Evolutionary conservation across 1,284 basidiomycete species (phyloP).

Genomic region (Tylopilus orsonianus): DNA sequence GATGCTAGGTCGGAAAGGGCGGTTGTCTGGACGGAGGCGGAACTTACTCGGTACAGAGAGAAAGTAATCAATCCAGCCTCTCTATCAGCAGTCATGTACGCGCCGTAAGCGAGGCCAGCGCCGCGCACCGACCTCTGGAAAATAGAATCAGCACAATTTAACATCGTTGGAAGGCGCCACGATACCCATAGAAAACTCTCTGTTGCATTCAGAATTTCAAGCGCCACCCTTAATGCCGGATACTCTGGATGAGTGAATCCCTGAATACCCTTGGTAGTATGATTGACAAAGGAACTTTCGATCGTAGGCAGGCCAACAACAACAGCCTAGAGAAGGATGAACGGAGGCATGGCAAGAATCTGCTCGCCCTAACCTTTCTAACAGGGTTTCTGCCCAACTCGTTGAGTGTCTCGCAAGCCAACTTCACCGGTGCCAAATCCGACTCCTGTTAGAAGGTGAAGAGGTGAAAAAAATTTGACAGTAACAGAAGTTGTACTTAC

Average conservation of each 20-base stretch:
- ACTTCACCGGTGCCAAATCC: slow-evolving; percentile 65
- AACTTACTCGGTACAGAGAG: slow-evolving; percentile 75
- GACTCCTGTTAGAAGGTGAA: slow-evolving; percentile 42
- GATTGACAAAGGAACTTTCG: slow-evolving; percentile 87
- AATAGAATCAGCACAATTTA: slow-evolving; percentile 15
- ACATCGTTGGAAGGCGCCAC: slow-evolving; percentile 1
- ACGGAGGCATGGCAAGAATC: not conserved
- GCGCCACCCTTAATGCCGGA: slow-evolving; percentile 81
- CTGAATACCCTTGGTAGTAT: slow-evolving; percentile 77
- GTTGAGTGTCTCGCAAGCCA: slow-evolving; percentile 72
- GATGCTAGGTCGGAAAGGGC: slow-evolving; percentile 6
- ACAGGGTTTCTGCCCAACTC: slow-evolving; percentile 72
- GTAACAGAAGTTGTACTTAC: slow-evolving; percentile 27
- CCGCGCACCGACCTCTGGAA: slow-evolving; percentile 81
- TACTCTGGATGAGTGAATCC: slow-evolving; percentile 85
- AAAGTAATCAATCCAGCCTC: slow-evolving; percentile 86
- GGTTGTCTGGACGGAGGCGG: not conserved
- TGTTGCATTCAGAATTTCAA: slow-evolving; percentile 89
- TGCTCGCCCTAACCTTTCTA: slow-evolving; percentile 54
- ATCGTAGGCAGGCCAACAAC: slow-evolving; percentile 91
- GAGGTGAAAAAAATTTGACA: not conserved
- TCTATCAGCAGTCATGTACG: slow-evolving; percentile 74
- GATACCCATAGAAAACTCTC: slow-evolving; percentile 94
- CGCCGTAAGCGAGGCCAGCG: slow-evolving; percentile 92
- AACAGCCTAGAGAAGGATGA: slow-evolving; percentile 56